A percentile compares a stretch with the other conserved stretches of the same genome.
phyloP scores from a whole-genome alignment of 2,329 filamentous ascomycete genomes.

The Hypomyces perniciosus region DNA sequence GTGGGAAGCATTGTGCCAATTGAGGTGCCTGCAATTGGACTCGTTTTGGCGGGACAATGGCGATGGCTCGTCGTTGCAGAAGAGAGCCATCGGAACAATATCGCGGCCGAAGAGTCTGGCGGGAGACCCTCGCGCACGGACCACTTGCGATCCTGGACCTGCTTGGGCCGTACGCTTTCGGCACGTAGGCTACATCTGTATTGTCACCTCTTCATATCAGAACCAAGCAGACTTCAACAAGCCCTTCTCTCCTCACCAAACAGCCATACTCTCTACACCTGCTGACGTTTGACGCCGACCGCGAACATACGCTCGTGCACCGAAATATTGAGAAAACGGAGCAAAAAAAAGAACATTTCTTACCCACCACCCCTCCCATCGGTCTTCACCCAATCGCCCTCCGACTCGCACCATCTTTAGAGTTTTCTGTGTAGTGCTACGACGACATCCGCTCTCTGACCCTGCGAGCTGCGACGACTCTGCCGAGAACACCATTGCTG shows the following conservation, averaged over 20 bases:
- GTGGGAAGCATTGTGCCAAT: constrained; percentile 34
- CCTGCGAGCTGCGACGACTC: background rate
- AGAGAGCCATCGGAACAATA: constrained; percentile 19
- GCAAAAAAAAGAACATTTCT: too few relatives aligned
- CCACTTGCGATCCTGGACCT: constrained; percentile 10
- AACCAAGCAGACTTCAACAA: background rate
- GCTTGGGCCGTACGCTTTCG: background rate
- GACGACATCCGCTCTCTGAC: background rate
- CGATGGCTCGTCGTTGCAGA: constrained; percentile 6
- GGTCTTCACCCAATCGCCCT: too few relatives aligned
- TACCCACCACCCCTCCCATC: background rate
- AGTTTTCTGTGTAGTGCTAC: background rate
- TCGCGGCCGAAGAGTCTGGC: constrained; percentile 6
- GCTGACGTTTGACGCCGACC: background rate
- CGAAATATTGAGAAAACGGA: too few relatives aligned
- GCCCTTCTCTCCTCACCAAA: background rate
- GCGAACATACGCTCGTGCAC: too few relatives aligned
- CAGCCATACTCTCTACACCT: background rate
- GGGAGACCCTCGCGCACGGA: constrained; percentile 14
- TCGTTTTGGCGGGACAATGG: background rate
- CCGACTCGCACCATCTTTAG: too few relatives aligned
- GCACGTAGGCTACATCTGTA: background rate
- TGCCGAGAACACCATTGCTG: background rate
- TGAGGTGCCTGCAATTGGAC: constrained; percentile 6
- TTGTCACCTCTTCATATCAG: constrained; percentile 9